Evolutionary conservation across 345 rosid species (phyloP), one percentile per base, ranked within the genome.

Genomic region (Heritiera fomes): DNA sequence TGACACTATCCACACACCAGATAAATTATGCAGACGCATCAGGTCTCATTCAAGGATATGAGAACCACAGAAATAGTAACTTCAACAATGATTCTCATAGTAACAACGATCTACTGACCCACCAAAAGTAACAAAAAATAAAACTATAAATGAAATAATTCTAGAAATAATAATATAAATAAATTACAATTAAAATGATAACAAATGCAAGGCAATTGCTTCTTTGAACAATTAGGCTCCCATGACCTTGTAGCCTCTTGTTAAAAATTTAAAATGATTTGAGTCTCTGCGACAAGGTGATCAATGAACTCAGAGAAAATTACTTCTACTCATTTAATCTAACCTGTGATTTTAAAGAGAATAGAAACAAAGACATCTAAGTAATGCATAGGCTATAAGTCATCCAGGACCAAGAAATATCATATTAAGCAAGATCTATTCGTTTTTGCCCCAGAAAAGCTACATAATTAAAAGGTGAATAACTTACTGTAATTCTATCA

Each of bases 401-500:
- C 43, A 63, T 30, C 41, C 41, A 62, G 6, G 15, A 63, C 10
- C 32, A 32, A 20, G 11, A 60, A 15, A 60, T 60, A 14, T 38
- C 38, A 2, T 23, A 9, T 8, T 23, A 8, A 62, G 40, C 38
- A 9, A 60, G 3, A 61, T 61, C 38, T 61, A 28, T 61, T 61
- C 38, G 30, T 10, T 10, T 30, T 61, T 28, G 6, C 6, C 38
- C 66, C 15, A 1, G 8, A 56, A n/a, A 60, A 60, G 49, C 72
- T 47, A 41, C 14, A 62, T 8, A 10, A 23, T 3, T 15, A 15
- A 40, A 10, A 75, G 9, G 53, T 17, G 41, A 23, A 23, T 34
- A 32, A 40, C 82, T 78, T 66, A 82, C 84, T 49, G 14, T 17
- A 34, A 68, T 5, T 47, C 64, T 77, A 41, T 86, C 90, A 30